Evolutionary conservation across 129 eudicot genomes (phyloP).

Genomic region (Arctium minus): DNA sequence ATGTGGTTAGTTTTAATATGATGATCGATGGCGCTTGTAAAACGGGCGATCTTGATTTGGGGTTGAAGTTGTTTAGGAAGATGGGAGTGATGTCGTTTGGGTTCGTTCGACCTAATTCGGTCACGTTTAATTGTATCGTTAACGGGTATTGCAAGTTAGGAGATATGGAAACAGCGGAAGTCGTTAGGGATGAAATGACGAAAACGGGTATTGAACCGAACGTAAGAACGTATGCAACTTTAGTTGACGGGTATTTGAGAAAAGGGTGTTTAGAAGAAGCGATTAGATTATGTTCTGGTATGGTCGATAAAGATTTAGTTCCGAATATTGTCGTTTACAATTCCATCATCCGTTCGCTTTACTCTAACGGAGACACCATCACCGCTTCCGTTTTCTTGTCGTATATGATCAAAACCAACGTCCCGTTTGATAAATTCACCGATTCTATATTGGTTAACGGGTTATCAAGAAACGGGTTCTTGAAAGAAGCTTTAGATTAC

Average conservation of each 20-base stretch:
- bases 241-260: conserved; percentile 56
- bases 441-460: conserved; percentile 47
- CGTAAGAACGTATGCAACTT: conserved; percentile 57
- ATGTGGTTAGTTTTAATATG: conserved; percentile 61
- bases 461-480: conserved; percentile 48
- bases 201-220: conserved; percentile 32
- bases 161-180: conserved; percentile 35
- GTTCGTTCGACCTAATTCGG: conserved; percentile 34
- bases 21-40: conserved; percentile 58
- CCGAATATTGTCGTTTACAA: conserved; percentile 59
- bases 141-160: conserved; percentile 67
- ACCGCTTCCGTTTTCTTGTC: conserved; percentile 40
- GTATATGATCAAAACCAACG: conserved; percentile 49
- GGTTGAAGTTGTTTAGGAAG: conserved; percentile 48
- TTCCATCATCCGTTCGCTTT: conserved; percentile 54
- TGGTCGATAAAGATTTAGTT: conserved; percentile 50
- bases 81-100: conserved; percentile 53
- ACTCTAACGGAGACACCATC: conserved; percentile 42
- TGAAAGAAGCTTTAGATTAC: conserved; percentile 38
- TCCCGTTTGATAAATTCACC: conserved; percentile 47
- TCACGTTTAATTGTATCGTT: conserved; percentile 56
- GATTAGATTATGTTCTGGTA: conserved; percentile 44
- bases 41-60: conserved; percentile 38
- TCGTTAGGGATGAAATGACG: conserved; percentile 45
- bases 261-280: conserved; percentile 43